Evolutionary conservation across 306 rosid species (phyloP).

Genomic region (Lagenaria siceraria): DNA sequence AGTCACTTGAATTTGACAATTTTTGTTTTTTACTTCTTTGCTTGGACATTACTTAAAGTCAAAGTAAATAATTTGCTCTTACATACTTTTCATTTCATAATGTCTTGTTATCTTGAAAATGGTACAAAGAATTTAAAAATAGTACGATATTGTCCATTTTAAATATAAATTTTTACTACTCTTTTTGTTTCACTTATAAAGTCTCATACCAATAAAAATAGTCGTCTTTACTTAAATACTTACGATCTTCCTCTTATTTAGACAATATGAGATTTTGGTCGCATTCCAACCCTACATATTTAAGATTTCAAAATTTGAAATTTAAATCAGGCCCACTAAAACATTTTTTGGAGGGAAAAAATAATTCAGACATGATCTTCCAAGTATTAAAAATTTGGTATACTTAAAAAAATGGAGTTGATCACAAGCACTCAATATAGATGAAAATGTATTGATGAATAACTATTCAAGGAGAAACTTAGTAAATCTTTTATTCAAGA

Average conservation of each 20-base stretch:
- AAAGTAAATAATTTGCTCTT: not conserved
- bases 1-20: not conserved
- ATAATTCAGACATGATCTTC: not conserved
- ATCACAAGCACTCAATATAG: too few relatives aligned
- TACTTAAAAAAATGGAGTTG: too few relatives aligned
- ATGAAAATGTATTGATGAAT: too few relatives aligned
- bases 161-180: rapidly evolving
- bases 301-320: not conserved
- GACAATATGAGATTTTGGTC: too few relatives aligned
- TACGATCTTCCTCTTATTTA: too few relatives aligned
- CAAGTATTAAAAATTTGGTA: not conserved
- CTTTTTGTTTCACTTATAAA: too few relatives aligned
- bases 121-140: not conserved
- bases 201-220: too few relatives aligned
- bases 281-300: not conserved
- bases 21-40: not conserved
- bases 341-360: not conserved
- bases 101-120: not conserved
- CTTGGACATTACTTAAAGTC: not conserved
- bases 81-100: not conserved
- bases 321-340: not conserved
- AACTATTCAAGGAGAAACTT: too few relatives aligned
- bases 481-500: too few relatives aligned
- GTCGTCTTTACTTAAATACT: too few relatives aligned
- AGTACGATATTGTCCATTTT: too few relatives aligned